A percentile compares a stretch with the other conserved stretches of the same genome.
Evolutionary conservation across 1,139 yeast species (phyloP).

Genomic region (Saccharomyces hybrid): DNA sequence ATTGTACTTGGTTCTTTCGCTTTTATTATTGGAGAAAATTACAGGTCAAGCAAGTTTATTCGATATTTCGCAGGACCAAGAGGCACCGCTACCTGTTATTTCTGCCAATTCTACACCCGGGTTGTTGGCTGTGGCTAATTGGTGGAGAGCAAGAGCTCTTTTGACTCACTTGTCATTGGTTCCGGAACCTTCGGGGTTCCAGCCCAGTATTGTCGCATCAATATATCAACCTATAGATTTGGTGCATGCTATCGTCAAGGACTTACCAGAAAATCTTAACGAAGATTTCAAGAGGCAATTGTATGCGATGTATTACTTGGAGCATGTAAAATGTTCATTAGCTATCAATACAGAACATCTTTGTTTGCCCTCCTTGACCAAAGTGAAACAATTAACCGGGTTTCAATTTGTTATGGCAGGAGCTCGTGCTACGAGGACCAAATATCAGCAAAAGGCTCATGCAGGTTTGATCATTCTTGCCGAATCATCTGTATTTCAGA

Average conservation of each 20-base stretch:
- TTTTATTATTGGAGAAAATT: slow-evolving; percentile 45
- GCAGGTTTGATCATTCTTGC: slow-evolving; percentile 79
- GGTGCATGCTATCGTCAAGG: slow-evolving; percentile 26
- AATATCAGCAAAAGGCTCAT: slow-evolving; percentile 62
- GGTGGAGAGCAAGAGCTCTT: slow-evolving; percentile 71
- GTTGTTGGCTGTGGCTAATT: slow-evolving; percentile 41
- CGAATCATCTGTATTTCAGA: slow-evolving; percentile 32
- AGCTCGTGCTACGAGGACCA: slow-evolving; percentile 80
- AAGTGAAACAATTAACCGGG: slow-evolving; percentile 51
- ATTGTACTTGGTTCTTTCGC: slow-evolving; percentile 41
- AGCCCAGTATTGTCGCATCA: slow-evolving; percentile 32
- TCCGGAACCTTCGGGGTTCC: slow-evolving; percentile 48
- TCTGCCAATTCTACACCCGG: slow-evolving; percentile 6
- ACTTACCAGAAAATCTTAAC: slow-evolving; percentile 17
- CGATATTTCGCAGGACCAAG: slow-evolving; percentile 21
- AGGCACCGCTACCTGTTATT: slow-evolving; percentile 23
- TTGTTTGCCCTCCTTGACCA: slow-evolving; percentile 43
- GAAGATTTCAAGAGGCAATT: slow-evolving; percentile 33
- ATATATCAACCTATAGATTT: slow-evolving; percentile 26
- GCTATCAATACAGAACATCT: slow-evolving; percentile 56
- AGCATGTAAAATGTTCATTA: slow-evolving; percentile 55
- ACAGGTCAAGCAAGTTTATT: slow-evolving; percentile 32
- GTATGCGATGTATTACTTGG: slow-evolving; percentile 50
- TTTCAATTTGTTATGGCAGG: slow-evolving; percentile 71
- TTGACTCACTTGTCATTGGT: slow-evolving; percentile 55